Percentiles rank a stretch among this genome's conserved stretches.
Conservation (phyloP, 495 filamentous ascomycete genomes). For the Cladorrhinum samala region DNA sequence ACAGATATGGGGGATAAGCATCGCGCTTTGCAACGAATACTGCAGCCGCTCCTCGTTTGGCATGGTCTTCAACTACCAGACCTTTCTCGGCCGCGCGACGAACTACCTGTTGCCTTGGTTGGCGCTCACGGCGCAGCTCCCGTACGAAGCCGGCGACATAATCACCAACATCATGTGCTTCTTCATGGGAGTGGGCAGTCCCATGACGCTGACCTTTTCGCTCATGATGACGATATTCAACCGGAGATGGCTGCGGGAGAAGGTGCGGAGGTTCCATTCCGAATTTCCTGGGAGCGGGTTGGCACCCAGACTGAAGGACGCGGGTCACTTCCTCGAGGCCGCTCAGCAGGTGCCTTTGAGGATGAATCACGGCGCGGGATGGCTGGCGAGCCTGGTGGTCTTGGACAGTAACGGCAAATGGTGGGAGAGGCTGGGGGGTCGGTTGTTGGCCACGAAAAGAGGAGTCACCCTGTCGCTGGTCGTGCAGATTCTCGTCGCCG, state of each 20-base stretch:
- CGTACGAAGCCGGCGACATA: slow-evolving; percentile 1
- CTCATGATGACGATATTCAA: slow-evolving; percentile 7
- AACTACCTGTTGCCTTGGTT: slow-evolving; percentile 9
- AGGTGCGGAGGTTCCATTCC: background rate
- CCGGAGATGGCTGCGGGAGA: background rate
- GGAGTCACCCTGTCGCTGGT: background rate
- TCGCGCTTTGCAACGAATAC: slow-evolving; percentile 2
- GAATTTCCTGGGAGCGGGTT: background rate
- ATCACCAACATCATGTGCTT: slow-evolving; percentile 2
- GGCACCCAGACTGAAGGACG: background rate
- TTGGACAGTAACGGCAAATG: background rate
- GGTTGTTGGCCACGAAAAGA: background rate
- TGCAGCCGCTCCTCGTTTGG: background rate
- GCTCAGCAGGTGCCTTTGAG: slow-evolving; percentile 4
- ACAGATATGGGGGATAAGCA: slow-evolving; percentile 2
- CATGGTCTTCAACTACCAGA: slow-evolving; percentile 9
- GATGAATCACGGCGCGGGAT: background rate
- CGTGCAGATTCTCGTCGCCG: background rate
- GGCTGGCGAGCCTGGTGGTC: background rate
- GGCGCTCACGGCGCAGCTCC: slow-evolving; percentile 8
- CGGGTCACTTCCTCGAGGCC: background rate
- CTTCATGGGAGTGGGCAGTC: slow-evolving; percentile 2
- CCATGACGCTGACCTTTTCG: background rate
- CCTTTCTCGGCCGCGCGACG: slow-evolving; percentile 3
- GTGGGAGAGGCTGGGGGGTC: background rate